These are phyloP conservation scores for Yamadazyma paraphyllophila DNA, from an alignment of 805 yeast species.

Conservation along the genomic window DNA sequence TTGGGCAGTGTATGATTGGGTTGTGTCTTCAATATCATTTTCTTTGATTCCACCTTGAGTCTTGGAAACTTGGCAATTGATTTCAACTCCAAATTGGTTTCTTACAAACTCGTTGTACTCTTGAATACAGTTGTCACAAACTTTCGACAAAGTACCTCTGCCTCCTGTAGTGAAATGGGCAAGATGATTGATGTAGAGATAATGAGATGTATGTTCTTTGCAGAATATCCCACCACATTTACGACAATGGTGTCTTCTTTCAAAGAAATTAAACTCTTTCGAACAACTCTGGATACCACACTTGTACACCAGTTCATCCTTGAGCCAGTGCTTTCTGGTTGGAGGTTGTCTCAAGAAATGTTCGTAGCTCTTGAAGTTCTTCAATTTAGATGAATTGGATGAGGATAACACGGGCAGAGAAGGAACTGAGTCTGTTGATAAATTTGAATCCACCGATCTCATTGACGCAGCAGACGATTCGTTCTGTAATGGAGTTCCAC, in stretches of 20 bases:
- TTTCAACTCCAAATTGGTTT: constrained; percentile 35
- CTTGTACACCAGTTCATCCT: constrained; percentile 60
- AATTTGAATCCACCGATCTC: constrained; percentile 31
- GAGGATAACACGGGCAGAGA: constrained; percentile 12
- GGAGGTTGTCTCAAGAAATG: constrained; percentile 41
- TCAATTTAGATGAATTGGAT: constrained; percentile 3
- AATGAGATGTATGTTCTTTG: constrained; percentile 60
- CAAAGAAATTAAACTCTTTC: constrained; percentile 71
- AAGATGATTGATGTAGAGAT: constrained; percentile 52
- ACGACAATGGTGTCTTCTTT: constrained; percentile 79
- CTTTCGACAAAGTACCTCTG: constrained; percentile 63
- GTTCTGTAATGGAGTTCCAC: constrained; percentile 6
- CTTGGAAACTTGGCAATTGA: background rate
- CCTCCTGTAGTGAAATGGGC: constrained; percentile 69
- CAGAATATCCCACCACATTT: constrained; percentile 83
- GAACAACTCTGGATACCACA: constrained; percentile 62
- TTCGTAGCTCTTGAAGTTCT: constrained; percentile 21
- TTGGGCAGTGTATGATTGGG: no score
- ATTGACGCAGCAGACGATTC: constrained; percentile 22
- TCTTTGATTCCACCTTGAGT: no score
- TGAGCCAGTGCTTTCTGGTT: constrained; percentile 67
- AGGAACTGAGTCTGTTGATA: constrained; percentile 26
- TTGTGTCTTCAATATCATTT: no score
- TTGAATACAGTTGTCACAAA: constrained; percentile 64
- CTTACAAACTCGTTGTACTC: constrained; percentile 56